Evolutionary conservation across 352 stramenopile species (phyloP).

Genomic region (Thalassiosira mediterranea): DNA sequence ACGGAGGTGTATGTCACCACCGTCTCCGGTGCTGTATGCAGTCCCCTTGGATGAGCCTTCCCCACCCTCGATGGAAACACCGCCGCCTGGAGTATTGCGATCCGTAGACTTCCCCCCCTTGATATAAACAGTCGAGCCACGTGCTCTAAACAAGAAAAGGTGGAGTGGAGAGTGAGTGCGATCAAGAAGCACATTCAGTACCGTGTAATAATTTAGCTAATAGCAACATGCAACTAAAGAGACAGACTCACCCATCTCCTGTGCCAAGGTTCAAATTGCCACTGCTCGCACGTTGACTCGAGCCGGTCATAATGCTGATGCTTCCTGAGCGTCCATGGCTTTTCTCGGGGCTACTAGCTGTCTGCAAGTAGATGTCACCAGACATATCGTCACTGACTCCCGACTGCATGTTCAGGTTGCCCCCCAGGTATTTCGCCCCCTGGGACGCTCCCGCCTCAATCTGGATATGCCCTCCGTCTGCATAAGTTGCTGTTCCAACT

Average conservation of each 20-base stretch:
- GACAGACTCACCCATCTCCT: conserved; percentile 55
- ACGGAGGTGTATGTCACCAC: conserved; percentile 87
- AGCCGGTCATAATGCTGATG: conserved; percentile 33
- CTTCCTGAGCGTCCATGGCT: conserved; percentile 11
- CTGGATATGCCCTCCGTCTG: conserved; percentile 25
- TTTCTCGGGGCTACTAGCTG: conserved; percentile 6
- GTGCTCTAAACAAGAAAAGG: not conserved
- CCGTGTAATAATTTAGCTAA: too few relatives aligned
- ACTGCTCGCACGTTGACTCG: conserved; percentile 31
- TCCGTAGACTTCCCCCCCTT: conserved; percentile 58
- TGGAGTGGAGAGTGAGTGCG: not conserved
- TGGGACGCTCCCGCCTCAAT: conserved; percentile 21
- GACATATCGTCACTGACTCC: conserved; percentile 11
- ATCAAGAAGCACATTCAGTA: not conserved
- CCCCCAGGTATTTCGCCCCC: conserved; percentile 17
- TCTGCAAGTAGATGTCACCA: conserved; percentile 21
- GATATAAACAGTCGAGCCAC: conserved; percentile 29
- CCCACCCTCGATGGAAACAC: conserved; percentile 72
- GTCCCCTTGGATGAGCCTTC: conserved; percentile 54
- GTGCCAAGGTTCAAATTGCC: conserved; percentile 64
- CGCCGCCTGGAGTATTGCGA: conserved; percentile 61
- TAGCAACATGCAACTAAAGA: not conserved
- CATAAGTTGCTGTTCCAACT: conserved; percentile 6
- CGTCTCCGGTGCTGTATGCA: conserved; percentile 31
- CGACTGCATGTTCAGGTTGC: conserved; percentile 21